A percentile compares a stretch with the other conserved stretches of the same genome.
phyloP scores from a whole-genome alignment of 2,329 filamentous ascomycete species.

The Raffaelea arxii region DNA sequence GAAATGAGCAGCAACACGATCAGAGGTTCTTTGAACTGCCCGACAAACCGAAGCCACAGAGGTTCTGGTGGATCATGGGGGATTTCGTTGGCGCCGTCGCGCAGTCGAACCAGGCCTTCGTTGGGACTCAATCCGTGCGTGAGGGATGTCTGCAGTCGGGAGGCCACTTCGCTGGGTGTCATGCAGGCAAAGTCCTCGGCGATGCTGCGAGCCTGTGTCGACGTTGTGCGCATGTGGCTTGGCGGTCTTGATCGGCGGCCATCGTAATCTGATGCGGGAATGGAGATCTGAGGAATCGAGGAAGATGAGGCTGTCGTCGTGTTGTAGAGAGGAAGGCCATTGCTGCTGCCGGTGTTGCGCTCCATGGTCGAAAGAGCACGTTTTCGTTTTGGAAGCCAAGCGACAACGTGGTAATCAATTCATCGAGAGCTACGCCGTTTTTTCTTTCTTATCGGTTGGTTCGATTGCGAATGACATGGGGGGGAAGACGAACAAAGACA shows the following conservation, averaged over 20 bases:
- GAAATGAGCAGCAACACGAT: slow-evolving; percentile 88
- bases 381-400: no score
- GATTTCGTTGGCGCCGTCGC: slow-evolving; percentile 84
- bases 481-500: no score
- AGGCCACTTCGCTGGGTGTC: slow-evolving; percentile 68
- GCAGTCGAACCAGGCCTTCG: slow-evolving; percentile 71
- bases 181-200: slow-evolving; percentile 57
- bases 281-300: slow-evolving; percentile 6
- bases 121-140: slow-evolving; percentile 68
- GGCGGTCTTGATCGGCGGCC: slow-evolving; percentile 10
- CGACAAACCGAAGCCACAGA: slow-evolving; percentile 86
- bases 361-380: slow-evolving; percentile 14
- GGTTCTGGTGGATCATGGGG: slow-evolving; percentile 90
- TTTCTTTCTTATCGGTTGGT: no score
- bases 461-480: no score
- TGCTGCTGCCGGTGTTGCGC: slow-evolving; percentile 7
- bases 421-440: no score
- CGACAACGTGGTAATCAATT: no score
- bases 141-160: slow-evolving; percentile 72
- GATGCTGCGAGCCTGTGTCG: slow-evolving; percentile 29
- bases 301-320: no score
- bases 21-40: slow-evolving; percentile 93
- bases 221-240: slow-evolving; percentile 15
- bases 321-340: slow-evolving; percentile 4
- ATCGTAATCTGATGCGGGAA: slow-evolving; percentile 4